Base-by-base conservation (phyloP, 371 early-diverging fungal genomes). In the Rhizopus stolonifer region DNA sequence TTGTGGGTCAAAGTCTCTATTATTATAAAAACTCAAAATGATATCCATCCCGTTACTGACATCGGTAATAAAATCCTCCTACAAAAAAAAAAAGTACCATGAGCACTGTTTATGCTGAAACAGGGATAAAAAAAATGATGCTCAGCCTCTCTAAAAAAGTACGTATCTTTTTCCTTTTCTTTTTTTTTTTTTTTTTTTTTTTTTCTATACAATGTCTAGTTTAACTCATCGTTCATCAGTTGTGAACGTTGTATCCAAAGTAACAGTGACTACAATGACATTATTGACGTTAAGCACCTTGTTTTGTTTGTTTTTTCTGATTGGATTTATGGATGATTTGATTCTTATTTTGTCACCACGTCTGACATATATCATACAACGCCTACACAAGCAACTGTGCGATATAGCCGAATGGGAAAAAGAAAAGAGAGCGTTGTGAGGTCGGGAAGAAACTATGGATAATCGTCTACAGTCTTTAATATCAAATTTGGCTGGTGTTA, bases 401-500 rank as follows among this genome's bases (percentile, higher is more conserved):
- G 8, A 42, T 21, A 42, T 42, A 21, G 42, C 42, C 10, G 42
- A 42, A 9, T 49, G 49, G 49, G 40, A 51, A 38, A 47, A 32
- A 24, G 29, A 32, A 49, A 51, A 50, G 25, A n/a, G 58, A 21
- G 43, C 29, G 8, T 17, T n/a, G 14, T 46, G 34, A 22, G 23
- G 8, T 19, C 8, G 19, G 3, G 21, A 42, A 42, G 22, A 42
- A 5, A 42, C 7, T 21, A 42, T 42, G 2, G 42, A 42, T 42
- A 42, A 42, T 21, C 42, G 42, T 1, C 7, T 42, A 19, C 42
- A 42, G 8, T 42, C 42, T 21, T 42, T 42, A 21, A 42, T 42
- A 42, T 21, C 21, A 5, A 42, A 42, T 21, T 13, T 42, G 15
- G 42, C 42, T 18, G 42, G 42, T 5, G 42, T 21, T 21, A 42